Evolutionary conservation across 2,329 filamentous ascomycete species (phyloP).

Genomic region (Talaromyces sp.): DNA sequence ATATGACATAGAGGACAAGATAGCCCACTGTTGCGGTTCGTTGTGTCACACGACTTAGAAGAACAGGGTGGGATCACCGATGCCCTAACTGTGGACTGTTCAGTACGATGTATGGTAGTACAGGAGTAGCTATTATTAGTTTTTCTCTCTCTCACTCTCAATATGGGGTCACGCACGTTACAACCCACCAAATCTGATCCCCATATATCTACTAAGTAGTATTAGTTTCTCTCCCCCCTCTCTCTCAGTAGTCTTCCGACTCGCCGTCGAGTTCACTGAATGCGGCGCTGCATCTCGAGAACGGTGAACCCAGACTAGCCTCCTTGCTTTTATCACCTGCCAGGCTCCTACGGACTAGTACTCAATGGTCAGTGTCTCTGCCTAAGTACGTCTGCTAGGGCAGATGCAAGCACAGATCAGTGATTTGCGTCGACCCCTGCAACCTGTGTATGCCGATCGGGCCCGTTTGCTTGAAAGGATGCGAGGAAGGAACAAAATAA

Average conservation of each 20-base stretch:
- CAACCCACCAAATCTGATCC: too few relatives aligned
- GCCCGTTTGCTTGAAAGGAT: neutral
- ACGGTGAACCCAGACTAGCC: neutral
- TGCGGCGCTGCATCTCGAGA: neutral
- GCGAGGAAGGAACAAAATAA: neutral
- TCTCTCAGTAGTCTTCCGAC: neutral
- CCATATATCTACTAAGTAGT: too few relatives aligned
- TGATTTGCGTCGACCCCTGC: constrained; percentile 6
- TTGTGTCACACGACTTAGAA: neutral
- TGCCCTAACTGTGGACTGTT: neutral
- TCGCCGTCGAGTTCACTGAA: neutral
- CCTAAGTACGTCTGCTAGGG: neutral
- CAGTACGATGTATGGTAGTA: neutral
- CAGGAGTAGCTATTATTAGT: neutral
- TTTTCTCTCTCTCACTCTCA: neutral
- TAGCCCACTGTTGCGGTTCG: neutral
- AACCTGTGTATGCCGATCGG: neutral
- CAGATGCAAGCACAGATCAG: constrained; percentile 8
- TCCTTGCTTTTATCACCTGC: neutral
- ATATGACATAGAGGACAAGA: neutral
- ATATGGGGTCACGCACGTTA: neutral
- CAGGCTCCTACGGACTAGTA: neutral
- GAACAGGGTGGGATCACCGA: neutral
- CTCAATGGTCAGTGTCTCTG: neutral
- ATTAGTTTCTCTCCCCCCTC: neutral